Evolutionary conservation across 73 alveolate species (phyloP).

Genomic region (Tetrahymena borealis): DNA sequence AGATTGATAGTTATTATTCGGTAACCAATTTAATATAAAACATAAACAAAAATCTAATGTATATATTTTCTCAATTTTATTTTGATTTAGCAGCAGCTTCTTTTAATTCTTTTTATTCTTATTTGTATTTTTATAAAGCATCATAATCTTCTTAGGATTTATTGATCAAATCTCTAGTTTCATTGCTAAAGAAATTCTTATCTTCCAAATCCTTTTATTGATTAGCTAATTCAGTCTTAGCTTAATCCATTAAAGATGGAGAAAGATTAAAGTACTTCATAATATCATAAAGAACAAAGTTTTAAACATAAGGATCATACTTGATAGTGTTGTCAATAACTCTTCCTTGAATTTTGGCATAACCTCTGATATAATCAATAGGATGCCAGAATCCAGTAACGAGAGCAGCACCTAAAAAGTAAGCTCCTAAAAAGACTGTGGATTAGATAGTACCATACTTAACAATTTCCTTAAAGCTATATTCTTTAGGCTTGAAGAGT

Average conservation of each 20-base stretch:
- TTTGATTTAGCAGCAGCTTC: not conserved
- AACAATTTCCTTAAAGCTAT: constrained; percentile 16
- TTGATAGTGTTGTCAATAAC: constrained; percentile 20
- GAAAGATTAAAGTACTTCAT: constrained; percentile 13
- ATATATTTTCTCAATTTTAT: too few species aligned
- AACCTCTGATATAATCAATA: constrained; percentile 25
- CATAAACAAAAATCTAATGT: too few species aligned
- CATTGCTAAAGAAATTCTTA: constrained; percentile 8
- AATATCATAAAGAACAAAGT: constrained; percentile 2
- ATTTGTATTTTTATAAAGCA: not conserved
- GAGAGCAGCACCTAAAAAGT: constrained; percentile 24
- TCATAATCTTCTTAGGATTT: not conserved
- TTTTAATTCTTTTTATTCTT: not conserved
- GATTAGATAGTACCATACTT: constrained; percentile 32
- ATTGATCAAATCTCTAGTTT: constrained; percentile 9
- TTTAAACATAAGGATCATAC: constrained; percentile 20
- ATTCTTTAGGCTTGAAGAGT: constrained; percentile 11
- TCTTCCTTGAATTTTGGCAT: constrained; percentile 20
- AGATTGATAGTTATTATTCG: too few species aligned
- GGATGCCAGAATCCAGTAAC: constrained; percentile 27
- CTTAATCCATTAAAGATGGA: not conserved
- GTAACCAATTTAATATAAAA: too few species aligned
- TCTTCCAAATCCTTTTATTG: constrained; percentile 8
- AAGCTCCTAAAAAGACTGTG: constrained; percentile 12
- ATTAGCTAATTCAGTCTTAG: constrained; percentile 3